These are phyloP conservation scores for Neobulgaria alba DNA, from an alignment of 2,329 filamentous ascomycete genomes.

Conservation along the genomic window DNA sequence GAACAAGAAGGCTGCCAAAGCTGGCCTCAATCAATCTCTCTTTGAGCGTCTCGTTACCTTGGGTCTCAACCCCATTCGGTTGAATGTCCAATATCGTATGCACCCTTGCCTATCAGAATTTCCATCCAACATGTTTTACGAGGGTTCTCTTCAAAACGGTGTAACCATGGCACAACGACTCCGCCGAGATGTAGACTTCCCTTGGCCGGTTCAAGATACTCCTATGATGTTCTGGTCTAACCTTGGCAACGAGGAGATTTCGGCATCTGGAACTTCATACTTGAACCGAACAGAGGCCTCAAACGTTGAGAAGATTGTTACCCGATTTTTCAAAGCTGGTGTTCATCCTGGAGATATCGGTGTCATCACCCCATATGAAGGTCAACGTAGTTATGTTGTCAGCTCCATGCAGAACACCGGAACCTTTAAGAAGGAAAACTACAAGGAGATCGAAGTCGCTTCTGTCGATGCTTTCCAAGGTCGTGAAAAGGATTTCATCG, in stretches of 20 bases:
- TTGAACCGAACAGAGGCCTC: constrained; percentile 95
- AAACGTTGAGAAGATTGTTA: constrained; percentile 97
- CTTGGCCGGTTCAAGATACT: constrained; percentile 87
- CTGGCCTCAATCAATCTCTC: constrained; percentile 93
- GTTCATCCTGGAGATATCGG: constrained; percentile 92
- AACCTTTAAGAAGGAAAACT: constrained; percentile 95
- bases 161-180: constrained; percentile 84
- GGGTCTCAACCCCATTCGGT: constrained; percentile 79
- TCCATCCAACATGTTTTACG: constrained; percentile 99
- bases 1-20: constrained; percentile 99
- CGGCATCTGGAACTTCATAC: constrained; percentile 93
- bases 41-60: constrained; percentile 94
- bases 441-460: constrained; percentile 97
- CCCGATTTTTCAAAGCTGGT: constrained; percentile 96
- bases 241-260: constrained; percentile 94
- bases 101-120: constrained; percentile 96
- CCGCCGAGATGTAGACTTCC: constrained; percentile 91
- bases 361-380: constrained; percentile 97
- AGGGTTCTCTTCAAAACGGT: constrained; percentile 92
- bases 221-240: constrained; percentile 99
- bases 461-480: constrained; percentile 98
- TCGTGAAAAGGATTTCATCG: constrained; percentile 98
- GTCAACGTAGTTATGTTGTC: constrained; percentile 95
- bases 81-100: constrained; percentile 98
- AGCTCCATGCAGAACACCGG: constrained; percentile 99